Percentiles rank a stretch among this genome's conserved stretches.
These are phyloP conservation scores for Ophioceras dolichostomum DNA, from an alignment of 2,329 filamentous ascomycete species.

Conservation along the genomic window DNA sequence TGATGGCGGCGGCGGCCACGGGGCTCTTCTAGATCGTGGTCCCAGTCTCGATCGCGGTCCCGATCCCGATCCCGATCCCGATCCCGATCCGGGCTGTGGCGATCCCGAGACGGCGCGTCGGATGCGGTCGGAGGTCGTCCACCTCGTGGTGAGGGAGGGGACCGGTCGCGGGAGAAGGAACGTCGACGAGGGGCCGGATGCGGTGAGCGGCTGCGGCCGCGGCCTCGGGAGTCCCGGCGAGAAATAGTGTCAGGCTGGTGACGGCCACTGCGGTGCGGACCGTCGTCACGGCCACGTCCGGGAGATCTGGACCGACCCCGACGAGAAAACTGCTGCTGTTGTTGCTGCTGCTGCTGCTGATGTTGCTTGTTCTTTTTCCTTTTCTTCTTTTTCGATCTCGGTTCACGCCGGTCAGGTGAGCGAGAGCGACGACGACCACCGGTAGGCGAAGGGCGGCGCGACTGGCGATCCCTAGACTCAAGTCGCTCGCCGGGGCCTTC, in stretches of 20 bases:
- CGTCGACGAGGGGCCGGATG: conserved; percentile 6
- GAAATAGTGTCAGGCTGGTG: conserved; percentile 8
- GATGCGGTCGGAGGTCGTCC: conserved; percentile 11
- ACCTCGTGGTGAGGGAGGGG: conserved; percentile 6
- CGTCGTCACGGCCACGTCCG: conserved; percentile 4
- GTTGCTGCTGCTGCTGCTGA: too few species aligned
- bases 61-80: conserved; percentile 2
- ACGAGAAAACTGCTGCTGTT: too few species aligned
- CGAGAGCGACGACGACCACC: conserved; percentile 8
- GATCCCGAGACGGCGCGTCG: conserved; percentile 10
- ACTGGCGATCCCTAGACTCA: conserved; percentile 2
- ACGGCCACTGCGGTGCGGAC: conserved; percentile 5
- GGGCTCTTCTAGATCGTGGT: conserved; percentile 1
- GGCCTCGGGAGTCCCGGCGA: conserved; percentile 9
- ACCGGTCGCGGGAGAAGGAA: conserved; percentile 11
- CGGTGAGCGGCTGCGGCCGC: conserved; percentile 7
- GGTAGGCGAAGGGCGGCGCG: conserved; percentile 5
- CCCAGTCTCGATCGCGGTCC: neutral
- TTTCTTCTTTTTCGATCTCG: conserved; percentile 10
- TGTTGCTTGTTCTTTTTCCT: conserved; percentile 7
- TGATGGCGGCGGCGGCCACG: conserved; percentile 3
- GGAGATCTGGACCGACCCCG: conserved; percentile 16
- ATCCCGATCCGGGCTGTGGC: conserved; percentile 7
- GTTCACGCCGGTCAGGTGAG: conserved; percentile 13
- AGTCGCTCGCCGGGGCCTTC: conserved; percentile 7